Conservation (phyloP, 805 yeast genomes). For the Candida wancherniae region DNA sequence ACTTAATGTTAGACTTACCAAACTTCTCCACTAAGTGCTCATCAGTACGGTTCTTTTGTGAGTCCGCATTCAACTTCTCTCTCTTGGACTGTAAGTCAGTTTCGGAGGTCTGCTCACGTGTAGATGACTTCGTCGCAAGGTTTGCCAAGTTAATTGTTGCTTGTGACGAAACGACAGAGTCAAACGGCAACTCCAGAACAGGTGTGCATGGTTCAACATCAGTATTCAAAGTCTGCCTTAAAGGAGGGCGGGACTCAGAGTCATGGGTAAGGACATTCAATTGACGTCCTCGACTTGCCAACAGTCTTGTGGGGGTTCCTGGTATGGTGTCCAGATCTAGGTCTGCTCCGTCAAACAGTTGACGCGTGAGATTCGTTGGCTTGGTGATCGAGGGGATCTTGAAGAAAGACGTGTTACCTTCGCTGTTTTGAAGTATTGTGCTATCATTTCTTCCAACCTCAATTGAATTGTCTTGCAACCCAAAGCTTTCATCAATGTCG, state of each 20-base stretch:
- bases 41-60: constrained; percentile 24
- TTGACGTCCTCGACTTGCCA: constrained; percentile 12
- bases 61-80: constrained; percentile 1
- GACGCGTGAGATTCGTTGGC: constrained; percentile 18
- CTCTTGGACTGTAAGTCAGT: constrained; percentile 7
- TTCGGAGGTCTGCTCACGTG: no score
- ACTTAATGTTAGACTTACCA: constrained; percentile 53
- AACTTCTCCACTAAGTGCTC: constrained; percentile 45
- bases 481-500: constrained; percentile 13
- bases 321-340: constrained; percentile 19
- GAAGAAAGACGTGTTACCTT: constrained; percentile 32
- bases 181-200: constrained; percentile 15
- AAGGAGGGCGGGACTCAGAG: constrained; percentile 1
- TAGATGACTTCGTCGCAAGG: no score
- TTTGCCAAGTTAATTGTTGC: constrained; percentile 16
- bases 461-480: constrained; percentile 22
- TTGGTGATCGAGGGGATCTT: constrained; percentile 20
- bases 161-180: constrained; percentile 20
- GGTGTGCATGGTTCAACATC: constrained; percentile 17
- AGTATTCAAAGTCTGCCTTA: constrained; percentile 1
- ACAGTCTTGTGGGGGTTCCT: constrained; percentile 37
- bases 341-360: no score
- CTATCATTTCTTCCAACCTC: constrained; percentile 36
- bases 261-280: constrained; percentile 7
- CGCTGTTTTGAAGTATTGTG: constrained; percentile 23